These are phyloP conservation scores for Cyclotella cryptica DNA, from an alignment of 108 stramenopile genomes.

Conservation along the genomic window DNA sequence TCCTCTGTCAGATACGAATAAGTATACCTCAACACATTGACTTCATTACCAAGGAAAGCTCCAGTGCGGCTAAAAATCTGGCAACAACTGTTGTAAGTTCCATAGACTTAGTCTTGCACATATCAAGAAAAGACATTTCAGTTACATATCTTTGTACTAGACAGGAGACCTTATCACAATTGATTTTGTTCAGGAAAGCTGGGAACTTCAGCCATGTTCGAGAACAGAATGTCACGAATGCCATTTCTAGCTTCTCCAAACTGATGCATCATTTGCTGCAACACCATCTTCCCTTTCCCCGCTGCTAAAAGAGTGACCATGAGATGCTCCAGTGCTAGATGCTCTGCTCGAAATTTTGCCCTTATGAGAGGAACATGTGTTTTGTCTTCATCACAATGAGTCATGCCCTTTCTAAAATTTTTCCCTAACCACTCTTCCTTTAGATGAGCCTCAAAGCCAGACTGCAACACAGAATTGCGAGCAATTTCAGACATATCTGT, in stretches of 20 bases:
- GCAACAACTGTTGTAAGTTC: no score
- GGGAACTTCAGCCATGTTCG: conserved; percentile 75
- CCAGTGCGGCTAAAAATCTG: no score
- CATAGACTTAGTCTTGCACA: no score
- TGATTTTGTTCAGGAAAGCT: conserved; percentile 84
- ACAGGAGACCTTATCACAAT: conserved; percentile 31
- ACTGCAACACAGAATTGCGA: conserved; percentile 94
- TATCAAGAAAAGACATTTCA: no score
- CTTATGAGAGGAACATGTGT: conserved; percentile 91
- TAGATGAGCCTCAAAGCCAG: conserved; percentile 94
- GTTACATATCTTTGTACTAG: neutral
- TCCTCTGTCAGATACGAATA: no score
- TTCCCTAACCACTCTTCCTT: conserved; percentile 96
- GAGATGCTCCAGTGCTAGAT: conserved; percentile 90
- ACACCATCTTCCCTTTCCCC: conserved; percentile 80
- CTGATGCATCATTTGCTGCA: conserved; percentile 89
- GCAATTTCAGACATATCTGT: conserved; percentile 99
- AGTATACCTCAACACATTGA: no score
- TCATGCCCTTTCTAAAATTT: conserved; percentile 81
- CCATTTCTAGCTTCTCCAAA: conserved; percentile 88
- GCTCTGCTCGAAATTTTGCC: conserved; percentile 91
- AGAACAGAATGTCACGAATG: conserved; percentile 77
- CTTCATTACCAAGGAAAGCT: no score
- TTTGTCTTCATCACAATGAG: conserved; percentile 87
- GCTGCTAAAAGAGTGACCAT: conserved; percentile 77